phyloP scores from a whole-genome alignment of 306 rosid species.

The Castanospermum australe region DNA sequence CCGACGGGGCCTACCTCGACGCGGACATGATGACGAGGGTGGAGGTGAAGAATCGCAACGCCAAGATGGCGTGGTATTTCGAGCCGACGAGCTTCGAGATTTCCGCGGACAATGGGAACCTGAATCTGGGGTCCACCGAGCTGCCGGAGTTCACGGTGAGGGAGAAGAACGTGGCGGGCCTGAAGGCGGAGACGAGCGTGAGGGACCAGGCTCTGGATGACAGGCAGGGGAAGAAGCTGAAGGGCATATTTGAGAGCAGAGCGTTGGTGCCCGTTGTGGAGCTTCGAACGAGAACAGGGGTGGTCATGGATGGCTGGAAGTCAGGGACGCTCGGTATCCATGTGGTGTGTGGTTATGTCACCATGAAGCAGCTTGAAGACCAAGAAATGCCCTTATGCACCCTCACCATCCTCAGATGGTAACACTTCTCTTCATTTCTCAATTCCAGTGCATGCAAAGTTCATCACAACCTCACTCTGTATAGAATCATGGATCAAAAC shows the following conservation, averaged over 20 bases:
- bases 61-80: constrained; percentile 43
- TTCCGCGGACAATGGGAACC: constrained; percentile 3
- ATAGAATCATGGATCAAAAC: background rate
- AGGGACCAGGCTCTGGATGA: constrained; percentile 34
- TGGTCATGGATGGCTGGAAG: constrained; percentile 37
- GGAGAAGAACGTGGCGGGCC: constrained; percentile 23
- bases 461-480: no score
- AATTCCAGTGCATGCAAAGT: no score
- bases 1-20: constrained; percentile 50
- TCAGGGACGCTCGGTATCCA: constrained; percentile 36
- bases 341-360: constrained; percentile 53
- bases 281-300: constrained; percentile 40
- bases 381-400: constrained; percentile 63
- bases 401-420: constrained; percentile 61
- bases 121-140: constrained; percentile 30
- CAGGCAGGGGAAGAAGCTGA: constrained; percentile 39
- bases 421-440: background rate
- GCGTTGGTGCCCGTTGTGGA: constrained; percentile 45
- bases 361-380: constrained; percentile 44
- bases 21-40: constrained; percentile 41
- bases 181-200: constrained; percentile 49
- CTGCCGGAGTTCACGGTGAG: constrained; percentile 39
- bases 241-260: constrained; percentile 22
- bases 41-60: constrained; percentile 59
- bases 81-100: background rate